Percentiles rank a stretch among this genome's conserved stretches.
These are phyloP conservation scores for Peronospora tabacina DNA, from an alignment of 352 stramenopile species.

Conservation along the genomic window DNA sequence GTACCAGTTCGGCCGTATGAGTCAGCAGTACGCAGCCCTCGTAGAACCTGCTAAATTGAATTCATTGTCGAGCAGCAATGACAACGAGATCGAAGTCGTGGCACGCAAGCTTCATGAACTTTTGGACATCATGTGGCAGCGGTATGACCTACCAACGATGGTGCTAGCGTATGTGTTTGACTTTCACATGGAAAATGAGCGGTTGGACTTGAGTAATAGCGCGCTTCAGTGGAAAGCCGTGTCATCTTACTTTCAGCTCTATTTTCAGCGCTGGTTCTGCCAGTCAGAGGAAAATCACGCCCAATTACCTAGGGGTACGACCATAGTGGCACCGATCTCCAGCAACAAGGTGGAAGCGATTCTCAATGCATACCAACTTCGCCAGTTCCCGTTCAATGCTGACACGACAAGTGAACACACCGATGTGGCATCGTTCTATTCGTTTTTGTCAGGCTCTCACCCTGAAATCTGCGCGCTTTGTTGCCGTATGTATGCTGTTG, in stretches of 20 bases:
- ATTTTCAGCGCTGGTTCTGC: constrained; percentile 61
- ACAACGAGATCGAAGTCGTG: constrained; percentile 18
- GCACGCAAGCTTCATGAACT: constrained; percentile 40
- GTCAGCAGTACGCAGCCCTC: constrained; percentile 51
- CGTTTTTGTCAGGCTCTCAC: constrained; percentile 72
- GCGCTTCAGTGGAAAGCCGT: constrained; percentile 49
- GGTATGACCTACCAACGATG: constrained; percentile 68
- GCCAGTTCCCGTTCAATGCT: constrained; percentile 65
- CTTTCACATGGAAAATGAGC: constrained; percentile 57
- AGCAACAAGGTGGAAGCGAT: constrained; percentile 38
- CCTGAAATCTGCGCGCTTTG: constrained; percentile 74
- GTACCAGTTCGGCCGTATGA: constrained; percentile 72
- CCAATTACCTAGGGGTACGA: constrained; percentile 1
- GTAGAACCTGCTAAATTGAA: constrained; percentile 14
- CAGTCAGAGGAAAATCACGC: constrained; percentile 11
- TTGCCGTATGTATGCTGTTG: constrained; percentile 65
- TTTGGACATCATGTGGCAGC: constrained; percentile 57
- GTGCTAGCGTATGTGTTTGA: constrained; percentile 73
- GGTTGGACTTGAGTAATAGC: constrained; percentile 46
- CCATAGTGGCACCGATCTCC: constrained; percentile 19
- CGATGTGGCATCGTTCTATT: constrained; percentile 81
- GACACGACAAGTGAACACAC: constrained; percentile 67
- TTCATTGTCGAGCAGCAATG: constrained; percentile 9
- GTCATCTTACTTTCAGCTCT: constrained; percentile 55
- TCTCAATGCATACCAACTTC: constrained; percentile 52